Base-by-base conservation (phyloP, 2,329 filamentous ascomycete genomes). In the Huntiella omanensis region DNA sequence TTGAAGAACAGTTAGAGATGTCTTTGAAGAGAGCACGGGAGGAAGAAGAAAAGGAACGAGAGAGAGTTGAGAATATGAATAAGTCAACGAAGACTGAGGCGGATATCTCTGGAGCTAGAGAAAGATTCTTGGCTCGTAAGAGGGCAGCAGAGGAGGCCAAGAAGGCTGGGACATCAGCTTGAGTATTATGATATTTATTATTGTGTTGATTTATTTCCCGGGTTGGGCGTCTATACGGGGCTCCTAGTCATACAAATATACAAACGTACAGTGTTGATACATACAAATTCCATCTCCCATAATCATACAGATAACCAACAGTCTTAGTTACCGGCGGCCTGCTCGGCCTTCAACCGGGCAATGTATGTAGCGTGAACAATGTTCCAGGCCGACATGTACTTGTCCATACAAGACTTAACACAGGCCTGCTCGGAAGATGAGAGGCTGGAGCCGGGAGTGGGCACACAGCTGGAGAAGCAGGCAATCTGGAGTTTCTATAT, bases 301-400 rank as follows among this genome's bases (percentile, higher is more conserved):
- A 7, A 36, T 16, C 22, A 28, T 28, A 28, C 22, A 28, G 22
- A 28, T 28, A 28, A 7, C 22, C 22, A 28, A 10, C 8, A 28
- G 22, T 28, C 8, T 28, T 28, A 28, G 22, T 28, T 36, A 40
- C 52, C 50, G 52, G 60, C 61, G 48, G 53, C 55, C 47, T 64
- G 64, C 64, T 79, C 77, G 53, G 69, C 68, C 60, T 79, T 75
- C 62, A 76, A 61, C 54, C 73, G 69, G 52, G 62, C 62, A 56
- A 84, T 73, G 60, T 84, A 85, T 36, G 77, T 69, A 41, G 68
- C 62, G 64, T 77, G 81, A 56, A 83, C 77, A 52, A 71, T 65
- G 64, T 86, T 86, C 83, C 83, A 88, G 8, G 80, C 72, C 32
- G 70, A 65, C 69, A 87, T 83, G 68, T 87, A 88, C 63, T 87